Conservation (phyloP, 2,329 filamentous ascomycete genomes). For the Colletotrichum abscissum region DNA sequence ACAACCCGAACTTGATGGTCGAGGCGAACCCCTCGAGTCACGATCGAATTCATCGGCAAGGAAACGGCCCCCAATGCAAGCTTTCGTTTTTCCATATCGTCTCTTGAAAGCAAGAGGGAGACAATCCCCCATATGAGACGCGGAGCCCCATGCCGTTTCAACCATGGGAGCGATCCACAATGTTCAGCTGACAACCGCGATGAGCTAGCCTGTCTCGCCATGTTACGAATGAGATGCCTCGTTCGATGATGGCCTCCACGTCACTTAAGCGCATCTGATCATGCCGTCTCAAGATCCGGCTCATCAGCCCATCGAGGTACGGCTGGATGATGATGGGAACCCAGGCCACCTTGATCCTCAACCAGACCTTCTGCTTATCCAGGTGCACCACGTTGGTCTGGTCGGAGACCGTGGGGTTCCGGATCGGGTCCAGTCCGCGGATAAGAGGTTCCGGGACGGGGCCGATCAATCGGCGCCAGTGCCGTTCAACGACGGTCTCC, state of each 20-base stretch:
- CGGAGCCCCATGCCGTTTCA: neutral
- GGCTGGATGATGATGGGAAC: neutral
- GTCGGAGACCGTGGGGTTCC: conserved; percentile 2
- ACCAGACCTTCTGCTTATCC: neutral
- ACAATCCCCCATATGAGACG: neutral
- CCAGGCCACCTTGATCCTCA: neutral
- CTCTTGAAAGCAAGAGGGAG: neutral
- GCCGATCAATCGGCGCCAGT: neutral
- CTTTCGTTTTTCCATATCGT: neutral
- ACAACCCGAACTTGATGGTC: neutral
- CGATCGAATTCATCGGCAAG: neutral
- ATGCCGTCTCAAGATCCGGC: neutral
- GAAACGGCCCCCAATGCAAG: neutral
- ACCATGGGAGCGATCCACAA: neutral
- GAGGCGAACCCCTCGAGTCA: neutral
- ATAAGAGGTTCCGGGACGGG: neutral
- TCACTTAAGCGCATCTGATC: neutral
- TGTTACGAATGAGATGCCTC: neutral
- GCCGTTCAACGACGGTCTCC: neutral
- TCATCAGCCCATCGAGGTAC: neutral
- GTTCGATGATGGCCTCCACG: neutral
- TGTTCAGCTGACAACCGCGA: neutral
- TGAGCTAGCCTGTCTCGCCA: neutral
- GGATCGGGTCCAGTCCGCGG: neutral
- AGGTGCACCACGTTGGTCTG: conserved; percentile 1